phyloP scores from a whole-genome alignment of 2,329 filamentous ascomycete genomes.

The Cryoendolithus antarcticus region DNA sequence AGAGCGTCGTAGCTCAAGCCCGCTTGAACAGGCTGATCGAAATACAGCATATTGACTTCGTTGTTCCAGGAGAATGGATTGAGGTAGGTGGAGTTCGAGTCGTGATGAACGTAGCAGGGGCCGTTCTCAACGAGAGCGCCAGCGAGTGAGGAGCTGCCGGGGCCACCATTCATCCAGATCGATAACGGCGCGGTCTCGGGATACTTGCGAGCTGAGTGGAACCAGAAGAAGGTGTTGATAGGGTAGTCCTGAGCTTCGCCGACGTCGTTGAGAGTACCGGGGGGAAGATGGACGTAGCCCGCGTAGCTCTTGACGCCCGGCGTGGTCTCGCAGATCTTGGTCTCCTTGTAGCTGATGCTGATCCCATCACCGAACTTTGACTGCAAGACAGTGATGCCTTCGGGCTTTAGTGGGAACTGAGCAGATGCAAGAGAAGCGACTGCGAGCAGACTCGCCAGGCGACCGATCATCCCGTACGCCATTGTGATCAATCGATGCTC shows the following conservation, averaged over 20 bases:
- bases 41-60: conserved; percentile 44
- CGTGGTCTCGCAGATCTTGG: conserved; percentile 34
- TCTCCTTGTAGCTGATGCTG: conserved; percentile 34
- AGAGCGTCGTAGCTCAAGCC: conserved; percentile 40
- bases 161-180: conserved; percentile 48
- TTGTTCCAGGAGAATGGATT: conserved; percentile 54
- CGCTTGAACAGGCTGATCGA: conserved; percentile 50
- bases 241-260: conserved; percentile 15
- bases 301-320: conserved; percentile 35
- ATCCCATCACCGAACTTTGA: conserved; percentile 33
- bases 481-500: too few species aligned
- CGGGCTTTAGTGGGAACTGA: conserved; percentile 29
- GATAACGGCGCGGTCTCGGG: conserved; percentile 42
- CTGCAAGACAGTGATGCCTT: conserved; percentile 29
- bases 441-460: conserved; percentile 1
- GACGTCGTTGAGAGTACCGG: conserved; percentile 11
- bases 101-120: conserved; percentile 41
- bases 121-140: conserved; percentile 39
- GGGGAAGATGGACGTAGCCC: conserved; percentile 20
- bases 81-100: conserved; percentile 37
- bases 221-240: conserved; percentile 44
- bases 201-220: conserved; percentile 46
- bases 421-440: conserved; percentile 1
- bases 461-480: too few species aligned
- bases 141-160: conserved; percentile 40